Conservation (phyloP, 768 basidiomycete species). For the Kwoniella dejecticola region DNA sequence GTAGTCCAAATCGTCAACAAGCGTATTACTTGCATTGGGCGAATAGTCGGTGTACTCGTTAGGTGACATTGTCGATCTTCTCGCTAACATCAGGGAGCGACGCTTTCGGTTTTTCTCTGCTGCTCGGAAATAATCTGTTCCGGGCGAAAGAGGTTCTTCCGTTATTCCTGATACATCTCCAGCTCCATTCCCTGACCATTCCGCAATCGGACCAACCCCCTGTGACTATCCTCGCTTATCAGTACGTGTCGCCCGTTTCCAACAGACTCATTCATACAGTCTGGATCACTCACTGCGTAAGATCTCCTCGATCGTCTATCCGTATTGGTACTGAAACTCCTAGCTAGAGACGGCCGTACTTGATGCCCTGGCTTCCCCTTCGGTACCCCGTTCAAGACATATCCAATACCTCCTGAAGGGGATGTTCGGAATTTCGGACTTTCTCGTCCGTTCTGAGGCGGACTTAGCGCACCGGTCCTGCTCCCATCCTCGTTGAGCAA, state of each 20-base stretch:
- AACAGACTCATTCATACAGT: too few relatives aligned
- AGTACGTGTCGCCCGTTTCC: too few relatives aligned
- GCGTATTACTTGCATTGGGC: constrained; percentile 25
- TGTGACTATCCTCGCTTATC: too few relatives aligned
- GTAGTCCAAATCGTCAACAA: constrained; percentile 30
- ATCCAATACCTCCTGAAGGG: constrained; percentile 45
- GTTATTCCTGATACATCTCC: constrained; percentile 4
- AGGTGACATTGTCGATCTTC: constrained; percentile 36
- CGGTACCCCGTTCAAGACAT: constrained; percentile 49
- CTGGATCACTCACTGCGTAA: constrained; percentile 25
- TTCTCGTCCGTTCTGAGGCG: constrained; percentile 24
- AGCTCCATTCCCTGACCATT: constrained; percentile 29
- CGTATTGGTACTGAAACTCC: constrained; percentile 36
- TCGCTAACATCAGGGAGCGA: constrained; percentile 38
- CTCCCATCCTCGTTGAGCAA: constrained; percentile 22
- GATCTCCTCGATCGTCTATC: constrained; percentile 26
- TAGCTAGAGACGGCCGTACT: constrained; percentile 25
- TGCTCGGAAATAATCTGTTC: constrained; percentile 40
- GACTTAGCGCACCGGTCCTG: constrained; percentile 28
- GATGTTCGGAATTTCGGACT: constrained; percentile 43
- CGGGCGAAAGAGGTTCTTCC: constrained; percentile 39
- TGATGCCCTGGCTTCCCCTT: constrained; percentile 26
- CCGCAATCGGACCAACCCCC: constrained; percentile 51
- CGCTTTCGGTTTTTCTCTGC: constrained; percentile 38
- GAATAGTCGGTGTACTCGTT: constrained; percentile 35